Evolutionary conservation across 345 rosid species (phyloP).

Genomic region (Aquilaria sinensis): DNA sequence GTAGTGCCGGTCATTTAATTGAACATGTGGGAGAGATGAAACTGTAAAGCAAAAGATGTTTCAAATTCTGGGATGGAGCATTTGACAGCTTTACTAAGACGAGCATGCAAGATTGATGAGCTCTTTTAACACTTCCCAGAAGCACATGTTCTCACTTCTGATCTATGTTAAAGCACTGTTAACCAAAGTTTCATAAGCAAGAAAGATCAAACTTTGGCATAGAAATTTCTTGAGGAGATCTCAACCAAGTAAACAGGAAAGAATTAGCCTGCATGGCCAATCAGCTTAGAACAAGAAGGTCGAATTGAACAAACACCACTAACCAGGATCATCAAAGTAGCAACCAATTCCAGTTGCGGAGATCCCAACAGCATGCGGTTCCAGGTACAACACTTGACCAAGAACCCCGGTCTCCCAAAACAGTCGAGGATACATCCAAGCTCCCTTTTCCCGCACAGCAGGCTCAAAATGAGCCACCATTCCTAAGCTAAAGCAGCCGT

Average conservation of each 20-base stretch:
- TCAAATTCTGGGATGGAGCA: neutral
- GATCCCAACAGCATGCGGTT: slow-evolving; percentile 85
- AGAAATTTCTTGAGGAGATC: neutral
- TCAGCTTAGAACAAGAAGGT: neutral
- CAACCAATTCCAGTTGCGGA: slow-evolving; percentile 95
- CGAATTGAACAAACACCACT: neutral
- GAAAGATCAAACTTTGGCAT: neutral
- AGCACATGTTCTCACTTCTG: neutral
- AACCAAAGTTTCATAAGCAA: neutral
- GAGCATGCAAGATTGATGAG: too few relatives aligned
- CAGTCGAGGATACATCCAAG: slow-evolving; percentile 85
- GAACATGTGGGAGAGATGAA: neutral
- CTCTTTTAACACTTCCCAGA: too few relatives aligned
- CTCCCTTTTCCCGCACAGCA: slow-evolving; percentile 41
- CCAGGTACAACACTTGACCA: slow-evolving; percentile 85
- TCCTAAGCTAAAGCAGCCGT: slow-evolving; percentile 93
- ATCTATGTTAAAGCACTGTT: neutral
- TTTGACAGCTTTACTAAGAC: too few relatives aligned
- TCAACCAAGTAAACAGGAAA: too few relatives aligned
- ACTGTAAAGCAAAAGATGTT: neutral
- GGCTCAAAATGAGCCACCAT: slow-evolving; percentile 80
- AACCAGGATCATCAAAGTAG: slow-evolving; percentile 89
- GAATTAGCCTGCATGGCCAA: too few relatives aligned
- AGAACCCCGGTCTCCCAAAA: slow-evolving; percentile 93
- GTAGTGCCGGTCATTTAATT: neutral